These are phyloP conservation scores for Cercospora sp. DNA, from an alignment of 2,329 filamentous ascomycete species.

Conservation along the genomic window DNA sequence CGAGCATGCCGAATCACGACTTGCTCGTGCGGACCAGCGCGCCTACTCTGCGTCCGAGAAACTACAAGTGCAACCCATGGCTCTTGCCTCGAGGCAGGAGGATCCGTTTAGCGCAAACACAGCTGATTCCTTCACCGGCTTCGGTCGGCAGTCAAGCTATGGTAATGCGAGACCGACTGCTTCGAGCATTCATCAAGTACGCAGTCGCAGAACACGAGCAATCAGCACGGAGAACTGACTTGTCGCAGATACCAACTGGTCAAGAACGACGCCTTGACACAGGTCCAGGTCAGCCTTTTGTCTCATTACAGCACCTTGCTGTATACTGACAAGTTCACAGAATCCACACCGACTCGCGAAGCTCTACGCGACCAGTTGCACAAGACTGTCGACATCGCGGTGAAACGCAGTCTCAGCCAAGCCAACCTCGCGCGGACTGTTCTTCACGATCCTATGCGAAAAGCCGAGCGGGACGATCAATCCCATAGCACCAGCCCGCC, in stretches of 20 bases:
- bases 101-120: constrained; percentile 2
- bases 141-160: not conserved
- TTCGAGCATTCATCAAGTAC: not conserved
- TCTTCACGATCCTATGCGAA: constrained; percentile 37
- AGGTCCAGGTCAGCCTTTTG: not conserved
- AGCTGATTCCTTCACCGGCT: not conserved
- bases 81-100: not conserved
- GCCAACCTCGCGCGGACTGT: constrained; percentile 34
- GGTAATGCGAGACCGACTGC: not conserved
- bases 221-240: not conserved
- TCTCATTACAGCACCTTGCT: not conserved
- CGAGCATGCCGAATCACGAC: not conserved
- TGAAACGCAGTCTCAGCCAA: constrained; percentile 33
- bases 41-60: not conserved
- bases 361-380: constrained; percentile 35
- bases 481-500: not conserved
- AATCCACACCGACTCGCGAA: constrained; percentile 19
- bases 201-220: too few species aligned
- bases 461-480: not conserved
- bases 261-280: constrained; percentile 1
- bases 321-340: not conserved
- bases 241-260: not conserved
- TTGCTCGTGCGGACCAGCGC: not conserved
- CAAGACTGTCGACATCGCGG: constrained; percentile 35
- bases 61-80: not conserved